Percentiles rank a stretch among this genome's conserved stretches.
These are phyloP conservation scores for Smallanthus sonchifolius DNA, from an alignment of 129 eudicot species.

Conservation along the genomic window DNA sequence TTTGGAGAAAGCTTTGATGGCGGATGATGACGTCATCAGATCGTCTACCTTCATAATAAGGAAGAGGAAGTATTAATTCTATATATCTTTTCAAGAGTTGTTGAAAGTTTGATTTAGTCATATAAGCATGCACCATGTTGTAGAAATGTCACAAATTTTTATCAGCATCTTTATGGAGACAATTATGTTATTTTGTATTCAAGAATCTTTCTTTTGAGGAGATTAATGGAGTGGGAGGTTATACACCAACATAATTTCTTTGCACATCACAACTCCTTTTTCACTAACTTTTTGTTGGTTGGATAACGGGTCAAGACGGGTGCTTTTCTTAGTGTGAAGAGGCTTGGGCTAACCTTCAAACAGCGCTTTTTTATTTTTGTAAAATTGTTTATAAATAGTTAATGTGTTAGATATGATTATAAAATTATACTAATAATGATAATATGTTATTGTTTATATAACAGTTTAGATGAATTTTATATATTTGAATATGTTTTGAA, in stretches of 20 bases:
- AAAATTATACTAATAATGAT: too few relatives aligned
- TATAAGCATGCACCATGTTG: conserved; percentile 23
- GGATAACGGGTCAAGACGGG: not conserved
- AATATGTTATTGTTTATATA: not conserved
- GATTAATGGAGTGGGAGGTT: not conserved
- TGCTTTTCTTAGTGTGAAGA: not conserved
- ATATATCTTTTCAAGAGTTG: conserved; percentile 11
- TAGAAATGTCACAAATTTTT: conserved; percentile 26
- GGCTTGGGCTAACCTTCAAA: not conserved
- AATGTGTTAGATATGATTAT: not conserved
- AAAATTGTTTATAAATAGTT: too few relatives aligned
- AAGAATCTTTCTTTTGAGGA: conserved; percentile 14
- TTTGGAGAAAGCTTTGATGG: conserved; percentile 42
- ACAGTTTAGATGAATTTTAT: not conserved
- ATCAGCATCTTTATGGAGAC: conserved; percentile 19
- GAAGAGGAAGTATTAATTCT: conserved; percentile 60
- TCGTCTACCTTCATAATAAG: conserved; percentile 58
- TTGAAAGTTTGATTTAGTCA: conserved; percentile 19
- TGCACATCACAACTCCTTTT: not conserved
- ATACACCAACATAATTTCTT: not conserved
- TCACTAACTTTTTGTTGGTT: not conserved
- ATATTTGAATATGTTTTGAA: too few relatives aligned
- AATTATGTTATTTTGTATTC: conserved; percentile 16
- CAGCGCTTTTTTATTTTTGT: too few relatives aligned
- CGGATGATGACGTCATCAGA: conserved; percentile 74